phyloP scores from a whole-genome alignment of 805 yeast species.

The Schizosaccharomyces pombe region DNA sequence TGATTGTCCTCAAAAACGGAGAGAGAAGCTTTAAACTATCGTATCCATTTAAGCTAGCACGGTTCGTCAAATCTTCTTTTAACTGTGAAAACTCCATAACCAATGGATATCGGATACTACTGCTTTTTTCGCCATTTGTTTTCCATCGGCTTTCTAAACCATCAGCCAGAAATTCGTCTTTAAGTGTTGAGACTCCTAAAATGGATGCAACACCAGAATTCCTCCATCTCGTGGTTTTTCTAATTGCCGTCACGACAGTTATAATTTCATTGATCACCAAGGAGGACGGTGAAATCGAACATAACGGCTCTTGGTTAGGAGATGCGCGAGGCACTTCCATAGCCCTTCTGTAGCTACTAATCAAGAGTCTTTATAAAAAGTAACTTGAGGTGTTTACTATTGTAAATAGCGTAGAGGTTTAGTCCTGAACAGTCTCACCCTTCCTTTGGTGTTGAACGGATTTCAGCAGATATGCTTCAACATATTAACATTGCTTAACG shows the following conservation, averaged over 20 bases:
- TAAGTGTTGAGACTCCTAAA: constrained; percentile 23
- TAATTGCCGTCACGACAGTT: constrained; percentile 65
- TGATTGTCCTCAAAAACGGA: constrained; percentile 67
- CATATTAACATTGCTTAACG: too few species aligned
- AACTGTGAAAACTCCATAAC: constrained; percentile 60
- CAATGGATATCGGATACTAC: constrained; percentile 30
- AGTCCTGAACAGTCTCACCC: not conserved
- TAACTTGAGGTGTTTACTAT: too few species aligned
- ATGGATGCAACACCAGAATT: constrained; percentile 70
- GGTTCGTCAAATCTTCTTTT: constrained; percentile 41
- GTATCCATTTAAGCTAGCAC: constrained; percentile 26
- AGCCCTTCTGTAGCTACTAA: not conserved
- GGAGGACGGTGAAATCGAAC: constrained; percentile 49
- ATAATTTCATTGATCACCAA: constrained; percentile 76
- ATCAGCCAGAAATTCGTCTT: not conserved
- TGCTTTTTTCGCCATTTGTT: constrained; percentile 1
- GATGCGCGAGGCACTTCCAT: not conserved
- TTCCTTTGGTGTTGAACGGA: too few species aligned
- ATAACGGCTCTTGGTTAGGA: not conserved
- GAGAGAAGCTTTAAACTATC: constrained; percentile 55
- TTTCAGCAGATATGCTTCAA: too few species aligned
- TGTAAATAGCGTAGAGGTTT: not conserved
- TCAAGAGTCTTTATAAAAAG: too few species aligned
- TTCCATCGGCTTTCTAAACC: not conserved
- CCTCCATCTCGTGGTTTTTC: constrained; percentile 57